Evolutionary conservation across 192 early-diverging fungal species (phyloP), one percentile per base, ranked within the genome.

Genomic region (Thamnidium elegans): DNA sequence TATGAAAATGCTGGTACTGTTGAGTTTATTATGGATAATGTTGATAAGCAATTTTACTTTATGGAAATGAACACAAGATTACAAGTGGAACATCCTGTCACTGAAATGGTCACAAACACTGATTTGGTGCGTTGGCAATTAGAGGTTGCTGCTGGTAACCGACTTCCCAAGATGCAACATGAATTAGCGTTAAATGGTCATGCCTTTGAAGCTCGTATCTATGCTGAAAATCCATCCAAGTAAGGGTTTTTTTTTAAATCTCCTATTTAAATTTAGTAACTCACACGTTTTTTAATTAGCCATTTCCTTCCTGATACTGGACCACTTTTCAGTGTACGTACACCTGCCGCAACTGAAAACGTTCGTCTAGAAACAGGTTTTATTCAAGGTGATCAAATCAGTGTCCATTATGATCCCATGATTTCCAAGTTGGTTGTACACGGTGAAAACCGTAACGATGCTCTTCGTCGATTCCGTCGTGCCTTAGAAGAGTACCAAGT

Each of bases 51-150:
- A 67, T 96, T 95, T 69, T 96, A 95, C 80, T 98, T 96, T 70
- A 94, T 98, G 93, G 94, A 96, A 79, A 95, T 95, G 94, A 96
- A 96, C 79, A 94, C 94, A 1, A 85, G 94, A 50, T 82, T 97
- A 44, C 93, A 91, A 68, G 95, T 98, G 36, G 96, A 99, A 78
- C 96, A 99, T 73, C 94, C 96, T 10, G 87, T 97, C 14, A 96
- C 96, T 4, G 96, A 99, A 75, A 94, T 95, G 93, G 84, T 99
- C 43, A 96, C 96, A 0, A 78, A 82, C 55, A 94, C 92, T 8
- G 94, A 99, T 66, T 81, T 99, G 60, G 94, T 96, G 8, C 88
- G 94, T 58, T 96, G 94, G 94, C 96, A 98, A 72, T 78, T 98
- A 36, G 90, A 93, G 63, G 92, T 98, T 39, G 96, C 96, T 17